These are phyloP conservation scores for Serendipita sp. DNA, from an alignment of 768 basidiomycete genomes.

Conservation along the genomic window DNA sequence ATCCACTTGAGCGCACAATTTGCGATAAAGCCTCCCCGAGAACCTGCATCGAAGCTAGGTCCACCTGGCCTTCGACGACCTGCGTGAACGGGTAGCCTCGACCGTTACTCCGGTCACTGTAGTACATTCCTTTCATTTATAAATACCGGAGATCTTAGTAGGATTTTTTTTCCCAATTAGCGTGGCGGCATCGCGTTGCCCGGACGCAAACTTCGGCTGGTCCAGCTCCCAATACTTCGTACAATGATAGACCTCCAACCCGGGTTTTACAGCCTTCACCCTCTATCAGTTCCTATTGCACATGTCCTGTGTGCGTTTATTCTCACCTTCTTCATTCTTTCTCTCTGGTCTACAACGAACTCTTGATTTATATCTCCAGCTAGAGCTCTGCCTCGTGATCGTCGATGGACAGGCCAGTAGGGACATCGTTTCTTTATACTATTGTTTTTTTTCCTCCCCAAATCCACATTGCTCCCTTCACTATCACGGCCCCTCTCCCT, in stretches of 20 bases:
- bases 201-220: background rate
- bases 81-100: background rate
- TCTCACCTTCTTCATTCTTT: constrained; percentile 6
- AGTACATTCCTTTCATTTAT: background rate
- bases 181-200: background rate
- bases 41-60: background rate
- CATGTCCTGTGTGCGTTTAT: background rate
- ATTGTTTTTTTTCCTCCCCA: constrained; percentile 8
- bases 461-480: background rate
- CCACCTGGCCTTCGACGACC: constrained; percentile 1
- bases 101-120: background rate
- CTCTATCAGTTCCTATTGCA: constrained; percentile 4
- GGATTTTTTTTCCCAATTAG: background rate
- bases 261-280: background rate
- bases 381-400: background rate
- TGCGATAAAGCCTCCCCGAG: background rate
- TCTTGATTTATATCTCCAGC: constrained; percentile 5
- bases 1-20: background rate
- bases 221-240: background rate
- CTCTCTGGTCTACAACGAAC: background rate
- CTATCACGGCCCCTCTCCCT: background rate
- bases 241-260: background rate
- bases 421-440: constrained; percentile 6
- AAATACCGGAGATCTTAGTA: background rate
- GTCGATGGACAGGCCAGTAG: background rate